These are phyloP conservation scores for Hymenoscyphus linearis DNA, from an alignment of 2,329 filamentous ascomycete species.

Conservation along the genomic window DNA sequence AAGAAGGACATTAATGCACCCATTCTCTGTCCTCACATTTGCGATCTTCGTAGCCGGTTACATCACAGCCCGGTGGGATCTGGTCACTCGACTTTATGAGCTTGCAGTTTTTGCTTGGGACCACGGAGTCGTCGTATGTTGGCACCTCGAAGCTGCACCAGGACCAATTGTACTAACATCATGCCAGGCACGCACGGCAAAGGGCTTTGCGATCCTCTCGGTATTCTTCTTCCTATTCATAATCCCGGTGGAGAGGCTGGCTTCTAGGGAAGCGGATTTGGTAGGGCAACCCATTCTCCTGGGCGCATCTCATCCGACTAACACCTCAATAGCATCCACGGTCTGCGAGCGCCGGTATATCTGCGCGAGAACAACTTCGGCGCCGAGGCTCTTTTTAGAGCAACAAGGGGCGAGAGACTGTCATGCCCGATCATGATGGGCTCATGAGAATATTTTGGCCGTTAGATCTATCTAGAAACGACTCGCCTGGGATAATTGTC, in stretches of 20 bases:
- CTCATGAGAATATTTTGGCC: constrained; percentile 99
- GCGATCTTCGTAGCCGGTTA: constrained; percentile 99
- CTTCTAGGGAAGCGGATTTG: constrained; percentile 70
- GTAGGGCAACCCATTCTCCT: constrained; percentile 44
- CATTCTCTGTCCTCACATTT: constrained; percentile 90
- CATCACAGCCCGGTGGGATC: constrained; percentile 98
- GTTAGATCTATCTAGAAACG: constrained; percentile 69
- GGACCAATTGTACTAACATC: constrained; percentile 11
- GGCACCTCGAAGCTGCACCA: neutral
- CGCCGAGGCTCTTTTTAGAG: constrained; percentile 87
- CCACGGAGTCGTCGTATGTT: constrained; percentile 87
- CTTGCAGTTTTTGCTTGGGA: constrained; percentile 97
- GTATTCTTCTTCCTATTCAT: constrained; percentile 79
- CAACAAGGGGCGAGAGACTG: constrained; percentile 28
- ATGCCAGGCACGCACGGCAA: constrained; percentile 72
- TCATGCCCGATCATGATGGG: constrained; percentile 73
- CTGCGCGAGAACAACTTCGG: constrained; percentile 89
- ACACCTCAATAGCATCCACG: constrained; percentile 66
- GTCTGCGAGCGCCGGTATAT: constrained; percentile 72
- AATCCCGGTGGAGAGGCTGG: constrained; percentile 78
- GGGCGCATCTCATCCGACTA: constrained; percentile 15
- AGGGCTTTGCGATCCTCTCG: constrained; percentile 78
- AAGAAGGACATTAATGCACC: constrained; percentile 66
- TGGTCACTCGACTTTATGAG: constrained; percentile 95
- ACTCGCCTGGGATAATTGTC: constrained; percentile 77